These are phyloP conservation scores for Rhizopogon vulgaris DNA, from an alignment of 768 basidiomycete genomes.

Conservation along the genomic window DNA sequence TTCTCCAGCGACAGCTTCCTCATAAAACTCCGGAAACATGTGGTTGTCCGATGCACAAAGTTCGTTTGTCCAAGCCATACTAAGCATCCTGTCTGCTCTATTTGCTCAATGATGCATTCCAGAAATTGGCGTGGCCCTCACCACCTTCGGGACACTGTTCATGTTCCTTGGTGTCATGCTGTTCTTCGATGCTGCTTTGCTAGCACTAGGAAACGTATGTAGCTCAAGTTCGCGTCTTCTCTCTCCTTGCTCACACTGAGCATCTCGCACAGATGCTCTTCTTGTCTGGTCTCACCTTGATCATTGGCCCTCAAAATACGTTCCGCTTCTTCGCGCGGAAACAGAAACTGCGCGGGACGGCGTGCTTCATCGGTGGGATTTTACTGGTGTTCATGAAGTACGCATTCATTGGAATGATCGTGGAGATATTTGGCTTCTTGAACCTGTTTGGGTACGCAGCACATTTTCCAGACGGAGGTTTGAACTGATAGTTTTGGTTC, in stretches of 20 bases:
- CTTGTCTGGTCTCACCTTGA: slow-evolving; percentile 87
- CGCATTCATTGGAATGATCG: slow-evolving; percentile 88
- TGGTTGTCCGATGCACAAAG: slow-evolving; percentile 53
- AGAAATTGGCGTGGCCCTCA: slow-evolving; percentile 97
- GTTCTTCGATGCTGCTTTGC: slow-evolving; percentile 92
- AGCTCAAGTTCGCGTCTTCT: slow-evolving; percentile 1
- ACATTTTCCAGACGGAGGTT: slow-evolving; percentile 1
- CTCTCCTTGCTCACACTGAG: not conserved
- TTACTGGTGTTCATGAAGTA: slow-evolving; percentile 92
- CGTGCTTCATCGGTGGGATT: slow-evolving; percentile 86
- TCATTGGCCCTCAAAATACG: slow-evolving; percentile 95
- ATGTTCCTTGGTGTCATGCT: slow-evolving; percentile 95
- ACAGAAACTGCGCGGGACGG: slow-evolving; percentile 88
- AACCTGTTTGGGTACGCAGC: slow-evolving; percentile 85
- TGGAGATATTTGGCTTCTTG: slow-evolving; percentile 95
- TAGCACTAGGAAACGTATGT: slow-evolving; percentile 94
- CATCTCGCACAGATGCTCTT: slow-evolving; percentile 75
- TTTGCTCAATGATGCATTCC: slow-evolving; percentile 7
- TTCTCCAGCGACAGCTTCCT: not conserved
- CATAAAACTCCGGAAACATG: slow-evolving; percentile 22
- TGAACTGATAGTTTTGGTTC: slow-evolving; percentile 7
- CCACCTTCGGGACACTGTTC: slow-evolving; percentile 91
- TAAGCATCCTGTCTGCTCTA: not conserved
- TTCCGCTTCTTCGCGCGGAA: slow-evolving; percentile 97
- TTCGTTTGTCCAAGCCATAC: slow-evolving; percentile 10